These are phyloP conservation scores for Picochlorum sp. DNA, from an alignment of 139 green algal genomes.

Conservation along the genomic window DNA sequence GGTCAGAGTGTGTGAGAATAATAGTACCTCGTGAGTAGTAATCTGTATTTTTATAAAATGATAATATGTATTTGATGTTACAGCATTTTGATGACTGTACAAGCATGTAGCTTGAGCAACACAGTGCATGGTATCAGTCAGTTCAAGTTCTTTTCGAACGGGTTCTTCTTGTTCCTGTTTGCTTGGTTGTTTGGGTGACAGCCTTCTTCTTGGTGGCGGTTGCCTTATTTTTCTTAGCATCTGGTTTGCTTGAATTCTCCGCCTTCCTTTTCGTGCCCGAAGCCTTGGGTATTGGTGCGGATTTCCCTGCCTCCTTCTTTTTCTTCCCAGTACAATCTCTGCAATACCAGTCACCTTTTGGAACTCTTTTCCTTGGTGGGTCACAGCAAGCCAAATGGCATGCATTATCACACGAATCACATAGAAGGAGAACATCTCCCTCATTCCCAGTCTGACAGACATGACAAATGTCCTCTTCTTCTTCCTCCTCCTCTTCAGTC, in stretches of 20 bases:
- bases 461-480: constrained; percentile 22
- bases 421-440: constrained; percentile 33
- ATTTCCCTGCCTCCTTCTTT: constrained; percentile 1
- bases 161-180: not conserved
- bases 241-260: not conserved
- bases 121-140: too few relatives aligned
- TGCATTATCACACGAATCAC: constrained; percentile 23
- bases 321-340: constrained; percentile 14
- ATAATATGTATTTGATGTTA: too few relatives aligned
- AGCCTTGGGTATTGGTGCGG: not conserved
- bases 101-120: too few relatives aligned
- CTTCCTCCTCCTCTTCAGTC: not conserved
- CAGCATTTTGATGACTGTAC: too few relatives aligned
- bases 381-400: constrained; percentile 29
- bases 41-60: too few relatives aligned
- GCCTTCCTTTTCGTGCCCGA: not conserved
- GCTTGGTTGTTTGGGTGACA: not conserved
- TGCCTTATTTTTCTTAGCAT: not conserved
- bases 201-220: not conserved
- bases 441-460: constrained; percentile 20
- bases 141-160: not conserved
- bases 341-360: constrained; percentile 31
- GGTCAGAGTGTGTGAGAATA: constrained; percentile 19
- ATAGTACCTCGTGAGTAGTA: too few relatives aligned
- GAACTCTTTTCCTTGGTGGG: constrained; percentile 16